Conservation (phyloP, 768 basidiomycete species). For the Rhodocollybia butyracea region DNA sequence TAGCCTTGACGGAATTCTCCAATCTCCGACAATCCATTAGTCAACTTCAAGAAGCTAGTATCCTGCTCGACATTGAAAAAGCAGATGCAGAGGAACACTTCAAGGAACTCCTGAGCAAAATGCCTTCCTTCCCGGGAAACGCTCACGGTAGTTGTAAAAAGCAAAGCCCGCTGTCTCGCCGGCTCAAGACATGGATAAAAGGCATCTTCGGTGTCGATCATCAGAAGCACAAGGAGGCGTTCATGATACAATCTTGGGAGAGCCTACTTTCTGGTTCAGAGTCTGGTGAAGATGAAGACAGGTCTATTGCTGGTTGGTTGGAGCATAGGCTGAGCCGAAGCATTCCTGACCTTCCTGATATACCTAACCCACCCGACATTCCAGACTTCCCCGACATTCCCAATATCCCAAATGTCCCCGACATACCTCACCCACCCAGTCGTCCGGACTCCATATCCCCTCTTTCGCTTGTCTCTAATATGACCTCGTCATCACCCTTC, state of each 20-base stretch:
- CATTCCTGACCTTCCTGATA: not conserved
- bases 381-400: not conserved
- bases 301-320: not conserved
- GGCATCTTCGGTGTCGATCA: conserved; percentile 32
- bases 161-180: conserved; percentile 17
- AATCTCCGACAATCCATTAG: conserved; percentile 44
- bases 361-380: not conserved
- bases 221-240: conserved; percentile 13
- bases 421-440: conserved; percentile 4
- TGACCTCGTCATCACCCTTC: conserved; percentile 18
- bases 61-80: conserved; percentile 59
- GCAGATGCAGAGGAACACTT: conserved; percentile 49
- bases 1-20: conserved; percentile 32
- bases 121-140: conserved; percentile 26
- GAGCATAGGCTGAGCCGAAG: not conserved
- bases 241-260: conserved; percentile 26
- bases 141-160: conserved; percentile 15
- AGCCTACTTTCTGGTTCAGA: conserved; percentile 25
- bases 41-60: conserved; percentile 47
- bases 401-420: not conserved
- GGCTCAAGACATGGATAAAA: conserved; percentile 33
- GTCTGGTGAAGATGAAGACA: conserved; percentile 12
- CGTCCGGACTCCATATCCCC: conserved; percentile 6
- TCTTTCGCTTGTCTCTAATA: conserved; percentile 11
- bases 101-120: conserved; percentile 39